Evolutionary conservation across 1,139 yeast genomes (phyloP).

Genomic region (Yamadazyma epiphylla): DNA sequence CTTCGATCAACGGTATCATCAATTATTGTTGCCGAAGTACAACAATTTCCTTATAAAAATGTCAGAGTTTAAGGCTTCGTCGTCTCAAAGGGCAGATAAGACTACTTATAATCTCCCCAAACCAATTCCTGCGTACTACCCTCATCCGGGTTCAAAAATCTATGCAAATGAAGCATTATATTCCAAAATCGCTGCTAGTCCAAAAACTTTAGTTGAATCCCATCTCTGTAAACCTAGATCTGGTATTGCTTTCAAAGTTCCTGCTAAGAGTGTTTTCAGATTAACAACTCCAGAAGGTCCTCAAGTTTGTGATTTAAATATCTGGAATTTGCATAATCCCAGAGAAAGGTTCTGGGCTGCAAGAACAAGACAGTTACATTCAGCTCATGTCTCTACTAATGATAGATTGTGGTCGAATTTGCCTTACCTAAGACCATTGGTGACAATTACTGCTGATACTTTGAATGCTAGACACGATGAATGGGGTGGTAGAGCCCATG

Average conservation of each 20-base stretch:
- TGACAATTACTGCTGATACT: constrained; percentile 61
- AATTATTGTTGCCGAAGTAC: too few relatives aligned
- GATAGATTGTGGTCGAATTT: constrained; percentile 64
- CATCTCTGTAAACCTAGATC: constrained; percentile 49
- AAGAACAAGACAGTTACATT: constrained; percentile 61
- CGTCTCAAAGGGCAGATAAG: constrained; percentile 37
- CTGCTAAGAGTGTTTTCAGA: constrained; percentile 55
- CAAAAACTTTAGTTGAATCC: constrained; percentile 31
- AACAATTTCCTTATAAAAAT: too few relatives aligned
- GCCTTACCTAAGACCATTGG: constrained; percentile 61
- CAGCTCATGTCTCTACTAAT: constrained; percentile 60
- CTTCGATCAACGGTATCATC: too few relatives aligned
- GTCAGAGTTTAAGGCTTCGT: constrained; percentile 11
- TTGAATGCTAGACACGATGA: constrained; percentile 54
- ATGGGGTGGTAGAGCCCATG: constrained; percentile 66
- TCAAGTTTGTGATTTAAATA: constrained; percentile 65
- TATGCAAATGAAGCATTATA: constrained; percentile 49
- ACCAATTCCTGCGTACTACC: constrained; percentile 57
- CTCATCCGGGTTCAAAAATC: constrained; percentile 50
- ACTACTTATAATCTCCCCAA: constrained; percentile 42
- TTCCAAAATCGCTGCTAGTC: constrained; percentile 38
- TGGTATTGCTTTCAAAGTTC: constrained; percentile 59
- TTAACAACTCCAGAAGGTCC: constrained; percentile 66
- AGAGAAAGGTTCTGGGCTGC: constrained; percentile 70
- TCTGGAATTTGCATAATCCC: constrained; percentile 59